These are phyloP conservation scores for Exophiala lecanii-corni DNA, from an alignment of 2,329 filamentous ascomycete genomes.

Conservation along the genomic window DNA sequence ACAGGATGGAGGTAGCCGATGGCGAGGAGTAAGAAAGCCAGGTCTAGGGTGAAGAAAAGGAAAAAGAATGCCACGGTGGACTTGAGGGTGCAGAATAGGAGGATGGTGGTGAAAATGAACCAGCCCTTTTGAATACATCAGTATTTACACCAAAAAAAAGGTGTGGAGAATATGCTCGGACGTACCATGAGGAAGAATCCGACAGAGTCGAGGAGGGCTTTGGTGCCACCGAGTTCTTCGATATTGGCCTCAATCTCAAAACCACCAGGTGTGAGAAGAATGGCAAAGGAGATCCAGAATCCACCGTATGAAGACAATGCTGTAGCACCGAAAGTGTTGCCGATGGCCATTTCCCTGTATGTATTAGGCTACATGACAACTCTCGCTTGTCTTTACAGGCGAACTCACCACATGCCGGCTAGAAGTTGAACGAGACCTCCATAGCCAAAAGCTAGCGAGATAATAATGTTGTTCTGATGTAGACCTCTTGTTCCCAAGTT, in stretches of 20 bases:
- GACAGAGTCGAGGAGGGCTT: conserved; percentile 56
- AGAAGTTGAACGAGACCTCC: conserved; percentile 74
- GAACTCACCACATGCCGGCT: conserved; percentile 80
- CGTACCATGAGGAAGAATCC: conserved; percentile 67
- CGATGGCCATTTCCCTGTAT: conserved; percentile 75
- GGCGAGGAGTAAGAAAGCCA: conserved; percentile 69
- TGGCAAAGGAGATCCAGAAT: conserved; percentile 74
- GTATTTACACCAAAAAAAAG: neutral
- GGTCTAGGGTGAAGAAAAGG: conserved; percentile 71
- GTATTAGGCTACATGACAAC: too few relatives aligned
- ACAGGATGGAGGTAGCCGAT: conserved; percentile 56
- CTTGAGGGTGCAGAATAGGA: conserved; percentile 68
- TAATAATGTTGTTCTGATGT: conserved; percentile 59
- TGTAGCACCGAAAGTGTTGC: conserved; percentile 81
- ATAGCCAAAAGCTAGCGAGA: conserved; percentile 67
- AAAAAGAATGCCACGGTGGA: conserved; percentile 74
- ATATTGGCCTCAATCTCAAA: conserved; percentile 56
- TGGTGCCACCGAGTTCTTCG: conserved; percentile 29
- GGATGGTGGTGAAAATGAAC: conserved; percentile 78
- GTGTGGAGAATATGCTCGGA: conserved; percentile 6
- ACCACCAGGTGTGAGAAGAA: conserved; percentile 63
- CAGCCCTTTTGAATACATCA: conserved; percentile 49
- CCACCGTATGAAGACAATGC: conserved; percentile 77
- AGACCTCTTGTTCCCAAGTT: conserved; percentile 65
- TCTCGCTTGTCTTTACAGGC: too few relatives aligned